These are phyloP conservation scores for Metarhizium anisopliae DNA, from an alignment of 2,329 filamentous ascomycete species.

Conservation along the genomic window DNA sequence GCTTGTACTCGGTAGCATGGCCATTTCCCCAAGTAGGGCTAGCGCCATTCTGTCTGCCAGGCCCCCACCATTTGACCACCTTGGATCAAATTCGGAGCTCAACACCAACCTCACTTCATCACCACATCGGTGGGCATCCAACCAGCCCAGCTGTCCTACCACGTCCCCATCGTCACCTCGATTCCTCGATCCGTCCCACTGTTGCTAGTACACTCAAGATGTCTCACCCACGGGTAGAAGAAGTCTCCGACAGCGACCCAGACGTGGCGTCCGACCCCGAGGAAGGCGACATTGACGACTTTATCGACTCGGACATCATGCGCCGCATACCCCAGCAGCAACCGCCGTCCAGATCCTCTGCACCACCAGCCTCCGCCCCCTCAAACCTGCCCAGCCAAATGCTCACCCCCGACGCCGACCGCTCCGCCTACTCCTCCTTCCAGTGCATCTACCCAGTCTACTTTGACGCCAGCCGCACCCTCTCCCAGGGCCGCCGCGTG, in stretches of 20 bases:
- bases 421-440: conserved; percentile 60
- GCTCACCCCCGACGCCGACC: conserved; percentile 33
- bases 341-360: neutral
- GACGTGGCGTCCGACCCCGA: conserved; percentile 65
- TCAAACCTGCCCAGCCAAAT: conserved; percentile 16
- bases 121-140: neutral
- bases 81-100: too few species aligned
- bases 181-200: neutral
- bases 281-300: conserved; percentile 70
- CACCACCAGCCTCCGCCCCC: conserved; percentile 11
- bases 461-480: conserved; percentile 70
- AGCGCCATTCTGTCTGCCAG: too few species aligned
- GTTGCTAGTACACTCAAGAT: conserved; percentile 34
- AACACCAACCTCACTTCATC: neutral
- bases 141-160: neutral
- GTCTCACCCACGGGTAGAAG: conserved; percentile 86
- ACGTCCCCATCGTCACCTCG: neutral
- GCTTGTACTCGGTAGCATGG: too few species aligned
- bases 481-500: conserved; percentile 76
- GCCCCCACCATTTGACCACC: too few species aligned
- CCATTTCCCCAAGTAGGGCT: too few species aligned
- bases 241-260: conserved; percentile 74
- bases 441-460: conserved; percentile 93
- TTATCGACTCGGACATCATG: conserved; percentile 48
- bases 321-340: conserved; percentile 30